Conservation (phyloP, 441 rosid genomes). For the Erodium trifolium region DNA sequence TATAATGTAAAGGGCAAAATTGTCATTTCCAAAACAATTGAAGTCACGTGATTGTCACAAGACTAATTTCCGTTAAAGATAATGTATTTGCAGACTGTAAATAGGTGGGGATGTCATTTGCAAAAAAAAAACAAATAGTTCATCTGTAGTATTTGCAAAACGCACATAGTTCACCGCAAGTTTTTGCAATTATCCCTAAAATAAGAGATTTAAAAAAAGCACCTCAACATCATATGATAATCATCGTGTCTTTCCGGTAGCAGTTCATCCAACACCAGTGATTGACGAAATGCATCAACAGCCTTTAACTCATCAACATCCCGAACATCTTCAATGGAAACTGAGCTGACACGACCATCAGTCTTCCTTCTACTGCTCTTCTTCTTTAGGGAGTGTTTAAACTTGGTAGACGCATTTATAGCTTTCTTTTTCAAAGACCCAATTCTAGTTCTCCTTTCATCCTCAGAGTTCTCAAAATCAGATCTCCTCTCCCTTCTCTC, state of each 20-base stretch:
- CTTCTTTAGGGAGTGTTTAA: slow-evolving; percentile 84
- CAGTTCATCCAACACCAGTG: slow-evolving; percentile 68
- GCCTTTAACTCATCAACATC: slow-evolving; percentile 74
- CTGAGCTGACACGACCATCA: slow-evolving; percentile 84
- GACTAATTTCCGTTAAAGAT: too few relatives aligned
- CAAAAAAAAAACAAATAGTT: too few relatives aligned
- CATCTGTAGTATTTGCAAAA: too few relatives aligned
- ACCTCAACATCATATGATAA: slow-evolving; percentile 94
- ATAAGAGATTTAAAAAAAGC: slow-evolving; percentile 9
- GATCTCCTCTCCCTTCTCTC: slow-evolving; percentile 91
- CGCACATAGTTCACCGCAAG: too few relatives aligned
- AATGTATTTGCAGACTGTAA: too few relatives aligned
- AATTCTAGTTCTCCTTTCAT: slow-evolving; percentile 66
- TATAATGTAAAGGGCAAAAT: too few relatives aligned
- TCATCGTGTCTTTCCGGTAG: slow-evolving; percentile 71
- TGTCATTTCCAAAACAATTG: too few relatives aligned
- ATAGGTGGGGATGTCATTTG: too few relatives aligned
- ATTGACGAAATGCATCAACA: slow-evolving; percentile 81
- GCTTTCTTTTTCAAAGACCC: slow-evolving; percentile 93
- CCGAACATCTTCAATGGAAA: slow-evolving; percentile 88
- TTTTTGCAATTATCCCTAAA: too few relatives aligned
- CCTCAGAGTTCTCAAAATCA: slow-evolving; percentile 46
- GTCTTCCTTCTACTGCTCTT: slow-evolving; percentile 75
- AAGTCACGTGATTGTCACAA: too few relatives aligned
- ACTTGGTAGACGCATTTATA: slow-evolving; percentile 71